Base-by-base conservation (phyloP, 1,284 basidiomycete species). In the Rhodotorula mucilaginosa region DNA sequence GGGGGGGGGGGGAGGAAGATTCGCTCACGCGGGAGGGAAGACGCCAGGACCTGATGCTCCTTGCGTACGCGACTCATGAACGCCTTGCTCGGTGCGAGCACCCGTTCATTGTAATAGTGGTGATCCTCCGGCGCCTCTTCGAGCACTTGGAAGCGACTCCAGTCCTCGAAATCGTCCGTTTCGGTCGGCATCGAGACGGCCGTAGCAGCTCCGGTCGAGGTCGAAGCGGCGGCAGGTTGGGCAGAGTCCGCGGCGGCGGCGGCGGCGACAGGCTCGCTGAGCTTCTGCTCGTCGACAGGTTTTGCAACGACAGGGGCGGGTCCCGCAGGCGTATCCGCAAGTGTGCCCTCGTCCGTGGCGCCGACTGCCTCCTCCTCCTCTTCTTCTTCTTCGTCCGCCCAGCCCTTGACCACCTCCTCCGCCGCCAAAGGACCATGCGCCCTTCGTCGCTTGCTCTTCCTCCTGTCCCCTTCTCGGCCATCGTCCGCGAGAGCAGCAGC, bases 31-130 rank as follows among this genome's bases (percentile, higher is more conserved):
- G 93, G 93, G 61, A 97, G 82, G 74, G 91, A 93, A 68, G 82
- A 88, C 56, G 87, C 84, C 29, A 97, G 84, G 1, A 89, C 89
- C 61, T 88, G 88, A 81, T 95, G 94, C 81, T 97, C 93, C 80
- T 89, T 91, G 46, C 86, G 84, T 51, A 97, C 79, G 16, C 93
- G 87, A 52, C 86, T 83, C 73, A 90, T 84, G 82, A 93, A 97
- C 21, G 84, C 77, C 78, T 89, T 89, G 8, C 88, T 87, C 13
- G 89, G 88, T 4, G 84, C 84, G 34, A 78, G 70, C 6, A 77
- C 68, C 2, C 87, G 84, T 68, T 82, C 79, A 7, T 84, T 77
- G 44, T 86, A 85, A 82, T 89, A 95, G 19, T 90, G 89, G 77
- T 96, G 93, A 78, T 95, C 92, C n/a, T 77, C 77, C 16, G 92